Conservation (phyloP, 2,329 filamentous ascomycete species). For the Scedosporium aurantiacum region DNA sequence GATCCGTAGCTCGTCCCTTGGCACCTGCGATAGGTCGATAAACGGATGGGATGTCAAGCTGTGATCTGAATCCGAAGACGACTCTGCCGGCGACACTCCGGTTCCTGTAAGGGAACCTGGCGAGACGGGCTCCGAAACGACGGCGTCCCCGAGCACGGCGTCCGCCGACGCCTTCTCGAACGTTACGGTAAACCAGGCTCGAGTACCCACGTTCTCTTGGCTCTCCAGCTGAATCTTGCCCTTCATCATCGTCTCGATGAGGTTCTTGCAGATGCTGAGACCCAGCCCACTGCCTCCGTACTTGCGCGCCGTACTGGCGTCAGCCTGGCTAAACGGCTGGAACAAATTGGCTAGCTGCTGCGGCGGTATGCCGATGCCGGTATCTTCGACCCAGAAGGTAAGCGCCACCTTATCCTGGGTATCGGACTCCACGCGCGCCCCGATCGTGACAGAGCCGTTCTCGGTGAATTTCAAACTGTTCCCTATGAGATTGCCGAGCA, state of each 20-base stretch:
- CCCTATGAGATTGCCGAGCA: slow-evolving; percentile 72
- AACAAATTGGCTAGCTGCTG: slow-evolving; percentile 79
- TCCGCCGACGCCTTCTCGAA: slow-evolving; percentile 70
- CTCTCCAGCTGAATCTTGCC: slow-evolving; percentile 77
- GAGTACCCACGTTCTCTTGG: slow-evolving; percentile 58
- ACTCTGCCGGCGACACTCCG: slow-evolving; percentile 12
- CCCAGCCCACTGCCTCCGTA: slow-evolving; percentile 89
- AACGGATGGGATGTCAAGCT: slow-evolving; percentile 31
- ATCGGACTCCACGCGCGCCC: slow-evolving; percentile 61
- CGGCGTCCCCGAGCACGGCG: slow-evolving; percentile 45
- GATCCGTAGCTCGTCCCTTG: slow-evolving; percentile 68
- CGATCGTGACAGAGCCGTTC: slow-evolving; percentile 73
- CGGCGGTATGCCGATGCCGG: slow-evolving; percentile 79
- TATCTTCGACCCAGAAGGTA: slow-evolving; percentile 79
- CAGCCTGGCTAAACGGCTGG: slow-evolving; percentile 85
- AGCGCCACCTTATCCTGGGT: slow-evolving; percentile 59
- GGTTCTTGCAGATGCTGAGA: slow-evolving; percentile 85
- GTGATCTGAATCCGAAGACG: slow-evolving; percentile 23
- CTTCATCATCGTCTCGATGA: slow-evolving; percentile 86
- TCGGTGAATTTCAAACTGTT: slow-evolving; percentile 95
- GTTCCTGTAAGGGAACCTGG: slow-evolving; percentile 23
- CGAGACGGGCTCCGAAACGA: slow-evolving; percentile 25
- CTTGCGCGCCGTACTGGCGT: slow-evolving; percentile 78
- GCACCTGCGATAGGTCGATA: slow-evolving; percentile 60
- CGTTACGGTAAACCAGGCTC: slow-evolving; percentile 66